Percentiles rank a stretch among this genome's conserved stretches.
These are phyloP conservation scores for Cryptosporidium ryanae DNA, from an alignment of 169 alveolate species.

Conservation along the genomic window DNA sequence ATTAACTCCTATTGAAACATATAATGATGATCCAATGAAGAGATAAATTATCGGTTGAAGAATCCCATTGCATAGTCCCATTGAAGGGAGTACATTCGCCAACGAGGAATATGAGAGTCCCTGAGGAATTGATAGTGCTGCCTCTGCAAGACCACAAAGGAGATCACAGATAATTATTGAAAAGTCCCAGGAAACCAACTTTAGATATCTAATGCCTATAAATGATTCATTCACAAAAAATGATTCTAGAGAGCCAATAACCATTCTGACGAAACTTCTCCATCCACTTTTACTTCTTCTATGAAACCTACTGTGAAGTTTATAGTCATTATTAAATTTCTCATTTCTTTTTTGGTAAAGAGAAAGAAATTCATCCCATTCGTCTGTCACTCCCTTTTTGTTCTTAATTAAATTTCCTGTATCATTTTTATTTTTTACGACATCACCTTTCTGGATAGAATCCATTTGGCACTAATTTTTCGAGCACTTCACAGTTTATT, in stretches of 20 bases:
- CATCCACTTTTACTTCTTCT: slow-evolving; percentile 47
- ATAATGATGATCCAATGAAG: slow-evolving; percentile 49
- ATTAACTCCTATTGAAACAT: slow-evolving; percentile 52
- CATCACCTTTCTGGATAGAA: not conserved
- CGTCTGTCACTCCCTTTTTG: slow-evolving; percentile 27
- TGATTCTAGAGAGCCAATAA: slow-evolving; percentile 11
- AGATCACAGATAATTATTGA: slow-evolving; percentile 41
- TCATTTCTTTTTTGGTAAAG: slow-evolving; percentile 39
- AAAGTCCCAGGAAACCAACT: slow-evolving; percentile 25
- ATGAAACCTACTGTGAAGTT: slow-evolving; percentile 47
- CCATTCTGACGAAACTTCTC: slow-evolving; percentile 22
- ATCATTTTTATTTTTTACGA: not conserved
- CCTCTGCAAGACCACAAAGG: slow-evolving; percentile 70
- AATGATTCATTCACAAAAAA: slow-evolving; percentile 52
- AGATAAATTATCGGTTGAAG: slow-evolving; percentile 46
- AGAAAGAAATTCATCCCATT: slow-evolving; percentile 61
- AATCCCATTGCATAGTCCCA: slow-evolving; percentile 69
- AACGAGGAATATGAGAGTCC: slow-evolving; percentile 61
- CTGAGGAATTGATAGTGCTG: slow-evolving; percentile 66
- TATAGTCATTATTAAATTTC: slow-evolving; percentile 56
- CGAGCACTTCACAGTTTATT: not conserved
- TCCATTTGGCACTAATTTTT: slow-evolving; percentile 29
- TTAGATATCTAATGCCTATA: slow-evolving; percentile 44
- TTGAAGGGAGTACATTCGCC: slow-evolving; percentile 45
- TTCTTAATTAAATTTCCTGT: not conserved